A percentile compares a stretch with the other conserved stretches of the same genome.
Conservation (phyloP, 371 early-diverging fungal species). For the Rhizomucor miehei region DNA sequence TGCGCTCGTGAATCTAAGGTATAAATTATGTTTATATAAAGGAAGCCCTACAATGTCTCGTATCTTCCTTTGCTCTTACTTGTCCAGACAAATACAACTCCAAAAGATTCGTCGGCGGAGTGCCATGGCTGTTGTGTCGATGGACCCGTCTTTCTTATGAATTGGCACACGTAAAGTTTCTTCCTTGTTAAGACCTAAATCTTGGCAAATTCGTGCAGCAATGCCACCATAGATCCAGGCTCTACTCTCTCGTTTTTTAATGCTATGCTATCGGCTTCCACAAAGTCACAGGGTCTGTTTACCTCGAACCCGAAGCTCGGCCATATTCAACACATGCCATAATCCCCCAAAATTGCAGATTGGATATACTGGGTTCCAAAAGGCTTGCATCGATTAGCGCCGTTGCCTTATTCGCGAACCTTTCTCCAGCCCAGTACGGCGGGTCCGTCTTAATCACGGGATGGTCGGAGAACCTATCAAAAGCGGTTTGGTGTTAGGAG, state of each 20-base stretch:
- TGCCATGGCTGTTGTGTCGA: constrained; percentile 49
- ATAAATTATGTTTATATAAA: neutral
- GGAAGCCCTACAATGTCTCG: too few species aligned
- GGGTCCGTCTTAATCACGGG: constrained; percentile 37
- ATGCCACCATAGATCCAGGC: constrained; percentile 67
- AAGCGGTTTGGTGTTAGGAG: neutral
- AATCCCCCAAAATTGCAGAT: constrained; percentile 57
- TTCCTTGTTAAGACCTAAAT: constrained; percentile 56
- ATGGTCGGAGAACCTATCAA: constrained; percentile 41
- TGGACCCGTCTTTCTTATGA: constrained; percentile 19
- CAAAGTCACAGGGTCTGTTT: constrained; percentile 1
- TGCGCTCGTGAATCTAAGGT: constrained; percentile 36
- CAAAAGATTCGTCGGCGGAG: constrained; percentile 57
- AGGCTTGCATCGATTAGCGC: constrained; percentile 36
- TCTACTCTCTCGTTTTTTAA: constrained; percentile 12
- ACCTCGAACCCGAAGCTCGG: constrained; percentile 54
- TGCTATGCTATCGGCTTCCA: too few species aligned
- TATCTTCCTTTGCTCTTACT: too few species aligned
- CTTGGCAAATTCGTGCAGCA: constrained; percentile 57
- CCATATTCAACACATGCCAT: constrained; percentile 61
- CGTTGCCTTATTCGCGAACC: constrained; percentile 38
- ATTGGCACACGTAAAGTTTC: constrained; percentile 32
- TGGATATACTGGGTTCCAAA: constrained; percentile 52
- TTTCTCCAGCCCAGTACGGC: constrained; percentile 47
- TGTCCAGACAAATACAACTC: constrained; percentile 50